Evolutionary conservation across 73 alveolate genomes (phyloP).

Genomic region (Paramecium caudatum): DNA sequence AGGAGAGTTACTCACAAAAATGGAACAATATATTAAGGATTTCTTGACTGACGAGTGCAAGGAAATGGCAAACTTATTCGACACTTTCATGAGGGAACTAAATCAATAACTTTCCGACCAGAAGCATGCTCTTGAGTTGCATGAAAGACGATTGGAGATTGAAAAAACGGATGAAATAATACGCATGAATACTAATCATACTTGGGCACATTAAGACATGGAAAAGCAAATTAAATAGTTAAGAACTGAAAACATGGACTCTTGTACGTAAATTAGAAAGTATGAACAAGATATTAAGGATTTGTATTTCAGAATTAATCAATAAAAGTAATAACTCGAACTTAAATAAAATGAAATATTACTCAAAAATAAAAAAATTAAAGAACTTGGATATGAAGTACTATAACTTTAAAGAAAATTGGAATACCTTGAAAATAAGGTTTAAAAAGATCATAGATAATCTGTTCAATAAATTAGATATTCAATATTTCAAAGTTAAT

Average conservation of each 20-base stretch:
- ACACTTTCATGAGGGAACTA: slow-evolving; percentile 43
- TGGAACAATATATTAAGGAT: slow-evolving; percentile 32
- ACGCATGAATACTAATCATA: slow-evolving; percentile 24
- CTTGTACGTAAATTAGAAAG: background rate
- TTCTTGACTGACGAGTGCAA: background rate
- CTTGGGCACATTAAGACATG: slow-evolving; percentile 36
- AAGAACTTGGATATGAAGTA: slow-evolving; percentile 24
- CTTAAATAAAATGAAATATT: slow-evolving; percentile 11
- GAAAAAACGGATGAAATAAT: background rate
- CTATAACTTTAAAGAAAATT: background rate
- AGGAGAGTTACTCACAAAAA: slow-evolving; percentile 27
- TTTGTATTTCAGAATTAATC: background rate
- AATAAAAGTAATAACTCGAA: slow-evolving; percentile 14
- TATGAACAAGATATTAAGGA: slow-evolving; percentile 3
- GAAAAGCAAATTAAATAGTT: background rate
- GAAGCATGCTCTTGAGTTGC: background rate
- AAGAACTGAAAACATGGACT: background rate
- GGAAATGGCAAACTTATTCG: slow-evolving; percentile 56
- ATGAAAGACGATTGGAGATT: slow-evolving; percentile 35
- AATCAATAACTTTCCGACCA: background rate
- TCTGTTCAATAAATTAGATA: background rate
- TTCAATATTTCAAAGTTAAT: slow-evolving; percentile 2
- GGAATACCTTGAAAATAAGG: slow-evolving; percentile 36
- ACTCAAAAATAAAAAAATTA: background rate
- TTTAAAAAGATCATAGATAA: background rate